A percentile compares a stretch with the other conserved stretches of the same genome.
Evolutionary conservation across 352 stramenopile species (phyloP).

Genomic region (Phytophthora pini): DNA sequence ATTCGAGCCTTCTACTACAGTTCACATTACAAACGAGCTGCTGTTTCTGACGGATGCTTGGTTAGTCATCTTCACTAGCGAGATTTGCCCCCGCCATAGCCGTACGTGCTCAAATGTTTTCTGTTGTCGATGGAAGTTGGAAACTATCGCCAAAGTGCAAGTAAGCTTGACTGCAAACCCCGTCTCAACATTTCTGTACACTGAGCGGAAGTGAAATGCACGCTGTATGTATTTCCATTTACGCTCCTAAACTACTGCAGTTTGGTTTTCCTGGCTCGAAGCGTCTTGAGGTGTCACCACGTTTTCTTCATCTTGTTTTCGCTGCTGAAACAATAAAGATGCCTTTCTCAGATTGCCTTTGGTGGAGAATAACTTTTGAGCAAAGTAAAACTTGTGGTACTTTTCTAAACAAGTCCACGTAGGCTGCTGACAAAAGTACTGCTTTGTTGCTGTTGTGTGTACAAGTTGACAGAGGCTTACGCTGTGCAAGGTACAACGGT

Average conservation of each 20-base stretch:
- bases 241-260: neutral
- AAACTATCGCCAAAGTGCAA: neutral
- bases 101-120: neutral
- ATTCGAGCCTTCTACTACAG: too few relatives aligned
- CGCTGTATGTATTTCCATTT: neutral
- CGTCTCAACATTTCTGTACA: neutral
- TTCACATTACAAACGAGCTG: too few relatives aligned
- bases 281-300: neutral
- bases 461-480: slow-evolving; percentile 25
- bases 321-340: neutral
- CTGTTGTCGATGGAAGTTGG: neutral
- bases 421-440: slow-evolving; percentile 11
- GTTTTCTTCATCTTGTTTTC: neutral
- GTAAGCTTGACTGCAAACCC: neutral
- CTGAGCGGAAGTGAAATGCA: neutral
- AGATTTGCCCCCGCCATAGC: neutral
- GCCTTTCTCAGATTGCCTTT: neutral
- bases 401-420: slow-evolving; percentile 32
- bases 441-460: neutral
- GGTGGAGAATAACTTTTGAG: slow-evolving; percentile 12
- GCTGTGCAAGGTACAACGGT: slow-evolving; percentile 15
- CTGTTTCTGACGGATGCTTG: too few relatives aligned
- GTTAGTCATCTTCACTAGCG: too few relatives aligned
- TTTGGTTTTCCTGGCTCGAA: neutral
- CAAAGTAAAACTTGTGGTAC: slow-evolving; percentile 25